These are phyloP conservation scores for Paramecium primaurelia DNA, from an alignment of 73 alveolate genomes.

Conservation along the genomic window DNA sequence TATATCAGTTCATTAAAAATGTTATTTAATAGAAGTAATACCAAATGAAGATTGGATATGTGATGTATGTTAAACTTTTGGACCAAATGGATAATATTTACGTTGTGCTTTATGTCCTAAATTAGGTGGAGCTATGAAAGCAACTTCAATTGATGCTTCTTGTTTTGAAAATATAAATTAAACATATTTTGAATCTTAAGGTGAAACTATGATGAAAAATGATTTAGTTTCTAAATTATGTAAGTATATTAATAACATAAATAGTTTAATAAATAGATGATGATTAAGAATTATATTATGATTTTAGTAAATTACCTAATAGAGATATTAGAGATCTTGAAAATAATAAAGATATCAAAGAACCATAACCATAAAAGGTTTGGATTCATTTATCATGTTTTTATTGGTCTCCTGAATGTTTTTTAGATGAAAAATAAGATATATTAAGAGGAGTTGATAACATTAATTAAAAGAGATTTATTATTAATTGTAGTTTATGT, in stretches of 20 bases:
- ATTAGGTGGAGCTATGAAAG: slow-evolving; percentile 66
- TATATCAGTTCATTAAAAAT: slow-evolving; percentile 62
- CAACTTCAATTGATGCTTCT: slow-evolving; percentile 6
- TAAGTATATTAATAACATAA: not conserved
- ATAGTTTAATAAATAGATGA: not conserved
- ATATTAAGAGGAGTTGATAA: slow-evolving; percentile 48
- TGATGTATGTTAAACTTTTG: slow-evolving; percentile 55
- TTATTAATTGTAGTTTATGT: slow-evolving; percentile 33
- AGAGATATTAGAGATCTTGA: slow-evolving; percentile 25
- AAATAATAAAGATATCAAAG: not conserved
- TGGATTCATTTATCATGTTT: slow-evolving; percentile 63
- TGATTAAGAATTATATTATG: slow-evolving; percentile 45
- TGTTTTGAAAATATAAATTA: slow-evolving; percentile 20
- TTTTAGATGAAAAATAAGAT: slow-evolving; percentile 43
- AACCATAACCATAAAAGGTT: slow-evolving; percentile 31
- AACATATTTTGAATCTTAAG: slow-evolving; percentile 49
- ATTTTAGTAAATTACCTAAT: slow-evolving; percentile 39
- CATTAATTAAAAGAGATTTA: slow-evolving; percentile 41
- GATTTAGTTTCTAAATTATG: not conserved
- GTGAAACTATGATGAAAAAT: not conserved
- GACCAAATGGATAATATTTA: slow-evolving; percentile 44
- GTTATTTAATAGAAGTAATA: slow-evolving; percentile 55
- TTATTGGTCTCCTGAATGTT: slow-evolving; percentile 59
- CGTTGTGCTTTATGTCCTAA: slow-evolving; percentile 62
- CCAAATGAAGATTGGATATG: slow-evolving; percentile 67